Evolutionary conservation across 2,329 filamentous ascomycete genomes (phyloP), one percentile per base, ranked within the genome.

Genomic region (Myriangium duriaei): DNA sequence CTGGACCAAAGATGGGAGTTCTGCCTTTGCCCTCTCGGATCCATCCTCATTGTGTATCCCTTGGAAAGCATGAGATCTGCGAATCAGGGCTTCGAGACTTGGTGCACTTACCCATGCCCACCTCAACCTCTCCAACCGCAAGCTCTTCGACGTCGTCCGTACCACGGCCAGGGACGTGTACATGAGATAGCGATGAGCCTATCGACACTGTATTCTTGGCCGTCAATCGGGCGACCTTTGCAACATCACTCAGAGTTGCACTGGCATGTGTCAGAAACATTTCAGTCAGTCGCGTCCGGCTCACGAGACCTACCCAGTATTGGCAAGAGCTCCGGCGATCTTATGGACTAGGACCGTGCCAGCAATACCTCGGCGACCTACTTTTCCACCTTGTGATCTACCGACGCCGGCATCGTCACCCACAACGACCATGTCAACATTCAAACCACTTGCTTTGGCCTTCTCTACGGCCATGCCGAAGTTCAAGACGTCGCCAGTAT

Each of bases 401-500:
- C 87, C 87, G 32, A 96, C 87, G 30, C 87, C 86, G 3, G 87
- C 86, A 58, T 96, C 88, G 52, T 96, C 88, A 4, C 79, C 85
- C 5, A 95, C 84, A 6, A 93, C 81, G 7, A 93, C 76, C 80
- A 95, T 93, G 56, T 93, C 82, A 1, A 83, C 81, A 12, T 76
- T 63, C 15, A 85, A 61, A 0, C 85, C 87, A 0, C 76, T 74
- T 1, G 85, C 85, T 42, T 81, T 79, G 11, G 86, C 86, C 64
- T 94, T 94, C 60, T 95, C 88, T 6, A 91, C 83, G 1, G 80
- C 87, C 72, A 95, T 80, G 5, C 47, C 42, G 12, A 44, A 47
- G 32, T 45, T 42, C 11, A 45, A 30, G 11, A 48, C 57, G 44
- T 68, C 65, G 2, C 65, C 65, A 0, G 57, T 61, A 29, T 60